Evolutionary conservation across 805 yeast genomes (phyloP), one percentile per base, ranked within the genome.

Genomic region (Pichia nanzhaoensis): DNA sequence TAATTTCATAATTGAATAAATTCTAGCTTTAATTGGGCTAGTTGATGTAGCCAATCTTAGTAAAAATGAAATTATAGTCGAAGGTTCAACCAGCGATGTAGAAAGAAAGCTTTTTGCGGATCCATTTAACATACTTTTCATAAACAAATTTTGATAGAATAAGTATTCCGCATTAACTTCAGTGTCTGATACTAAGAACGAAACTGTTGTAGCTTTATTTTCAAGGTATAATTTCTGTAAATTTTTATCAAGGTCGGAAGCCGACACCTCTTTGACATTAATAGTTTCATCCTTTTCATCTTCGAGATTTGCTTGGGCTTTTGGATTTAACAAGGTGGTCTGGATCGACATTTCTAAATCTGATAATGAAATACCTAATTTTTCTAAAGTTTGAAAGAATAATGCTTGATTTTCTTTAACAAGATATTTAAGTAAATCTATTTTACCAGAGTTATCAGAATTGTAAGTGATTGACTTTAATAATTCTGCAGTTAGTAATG

Each of bases 281-380:
- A 63, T 47, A 41, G 62, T 55, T 2, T 66, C 65, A 28, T 59
- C 68, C 20, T 60, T 57, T 4, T 52, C 57, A 18, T 55, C 54
- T 22, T 49, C 39, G 22, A 48, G 66, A 19, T 67, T 57, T 28
- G 59, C 2, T 54, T 45, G 51, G 4, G 30, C 39, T 8, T 17
- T 3, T 2, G 37, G 36, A 16, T 51, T 53, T 22, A 63, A 54
- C 42, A 88, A 63, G 0, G 90, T 80, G 1, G 83, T 73, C 64
- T 86, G 84, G 38, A 87, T 65, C 44, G 74, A 71, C 70, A 88
- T 75, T 66, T 82, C 90, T 24, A 82, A 65, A 4, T 68, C 52
- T 24, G 73, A 78, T 3, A 77, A 48, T 5, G 65, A 55, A 18
- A 72, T 44, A 17, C 64, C 58, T 19, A 63, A 44, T 2, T 69